These are phyloP conservation scores for Ascochyta pisi DNA, from an alignment of 2,329 filamentous ascomycete genomes.

Conservation along the genomic window DNA sequence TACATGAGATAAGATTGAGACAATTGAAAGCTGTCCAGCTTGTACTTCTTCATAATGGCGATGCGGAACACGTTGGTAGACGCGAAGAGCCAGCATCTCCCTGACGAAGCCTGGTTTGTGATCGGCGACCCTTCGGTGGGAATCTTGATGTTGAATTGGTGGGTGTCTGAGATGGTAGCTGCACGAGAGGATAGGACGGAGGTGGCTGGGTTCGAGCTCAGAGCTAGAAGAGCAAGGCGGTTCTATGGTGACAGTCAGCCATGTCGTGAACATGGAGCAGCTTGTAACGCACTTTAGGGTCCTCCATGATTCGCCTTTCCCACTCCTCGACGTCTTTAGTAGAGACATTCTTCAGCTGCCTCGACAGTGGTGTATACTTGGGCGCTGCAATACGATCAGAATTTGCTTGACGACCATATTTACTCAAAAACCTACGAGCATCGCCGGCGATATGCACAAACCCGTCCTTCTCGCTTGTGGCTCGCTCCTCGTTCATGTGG, in stretches of 20 bases:
- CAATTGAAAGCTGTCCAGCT: slow-evolving; percentile 80
- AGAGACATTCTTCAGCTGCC: slow-evolving; percentile 54
- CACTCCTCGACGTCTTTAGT: slow-evolving; percentile 62
- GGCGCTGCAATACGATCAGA: slow-evolving; percentile 28
- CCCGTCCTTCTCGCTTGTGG: slow-evolving; percentile 58
- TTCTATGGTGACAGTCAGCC: slow-evolving; percentile 50
- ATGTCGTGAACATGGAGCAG: background rate
- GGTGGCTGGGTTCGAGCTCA: slow-evolving; percentile 71
- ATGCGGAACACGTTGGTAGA: slow-evolving; percentile 90
- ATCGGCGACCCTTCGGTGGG: slow-evolving; percentile 82
- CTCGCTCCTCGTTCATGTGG: slow-evolving; percentile 52
- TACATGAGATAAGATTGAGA: slow-evolving; percentile 89
- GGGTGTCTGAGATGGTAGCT: slow-evolving; percentile 71
- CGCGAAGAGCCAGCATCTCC: slow-evolving; percentile 91
- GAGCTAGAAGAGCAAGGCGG: slow-evolving; percentile 76
- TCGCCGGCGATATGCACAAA: slow-evolving; percentile 61
- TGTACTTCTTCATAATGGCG: slow-evolving; percentile 84
- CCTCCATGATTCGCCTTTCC: slow-evolving; percentile 67
- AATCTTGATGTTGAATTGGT: slow-evolving; percentile 84
- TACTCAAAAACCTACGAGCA: slow-evolving; percentile 41
- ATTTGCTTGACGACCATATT: background rate
- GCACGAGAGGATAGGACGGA: slow-evolving; percentile 70
- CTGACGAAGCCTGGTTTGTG: slow-evolving; percentile 82
- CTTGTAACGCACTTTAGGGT: slow-evolving; percentile 64
- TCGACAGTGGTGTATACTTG: slow-evolving; percentile 34